Evolutionary conservation across 352 stramenopile genomes (phyloP).

Genomic region (Pythium folliculosum): DNA sequence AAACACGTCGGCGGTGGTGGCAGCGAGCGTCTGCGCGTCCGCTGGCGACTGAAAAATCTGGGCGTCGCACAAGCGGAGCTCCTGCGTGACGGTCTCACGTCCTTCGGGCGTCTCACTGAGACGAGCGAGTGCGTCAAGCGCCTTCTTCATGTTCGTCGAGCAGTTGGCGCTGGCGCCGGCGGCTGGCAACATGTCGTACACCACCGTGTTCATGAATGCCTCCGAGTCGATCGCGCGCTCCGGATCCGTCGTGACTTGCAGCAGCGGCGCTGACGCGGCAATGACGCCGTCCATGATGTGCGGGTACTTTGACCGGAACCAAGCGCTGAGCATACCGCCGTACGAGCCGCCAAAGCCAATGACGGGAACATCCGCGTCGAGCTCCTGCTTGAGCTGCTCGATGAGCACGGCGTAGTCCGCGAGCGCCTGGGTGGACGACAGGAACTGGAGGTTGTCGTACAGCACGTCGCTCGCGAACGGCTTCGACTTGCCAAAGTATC

Average conservation of each 20-base stretch:
- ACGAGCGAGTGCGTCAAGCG: not conserved
- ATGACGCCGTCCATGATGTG: slow-evolving; percentile 88
- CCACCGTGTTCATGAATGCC: slow-evolving; percentile 53
- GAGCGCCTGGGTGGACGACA: not conserved
- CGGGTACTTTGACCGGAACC: slow-evolving; percentile 93
- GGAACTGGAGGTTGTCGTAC: slow-evolving; percentile 1
- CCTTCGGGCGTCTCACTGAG: not conserved
- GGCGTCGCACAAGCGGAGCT: slow-evolving; percentile 49
- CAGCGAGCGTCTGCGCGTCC: slow-evolving; percentile 55
- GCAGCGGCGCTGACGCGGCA: slow-evolving; percentile 88
- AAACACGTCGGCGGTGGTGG: slow-evolving; percentile 78
- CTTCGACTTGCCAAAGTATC: slow-evolving; percentile 21
- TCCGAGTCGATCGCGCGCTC: slow-evolving; percentile 59
- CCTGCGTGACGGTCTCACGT: slow-evolving; percentile 40
- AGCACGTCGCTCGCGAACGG: not conserved
- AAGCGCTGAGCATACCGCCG: slow-evolving; percentile 92
- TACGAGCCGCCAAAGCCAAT: slow-evolving; percentile 94
- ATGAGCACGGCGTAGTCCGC: slow-evolving; percentile 5
- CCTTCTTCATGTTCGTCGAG: slow-evolving; percentile 64
- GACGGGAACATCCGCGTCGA: slow-evolving; percentile 51
- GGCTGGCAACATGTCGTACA: slow-evolving; percentile 62
- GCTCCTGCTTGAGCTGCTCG: not conserved
- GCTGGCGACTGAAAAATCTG: slow-evolving; percentile 41
- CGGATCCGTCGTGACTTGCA: slow-evolving; percentile 65
- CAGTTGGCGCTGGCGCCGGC: slow-evolving; percentile 74